A percentile compares a stretch with the other conserved stretches of the same genome.
Conservation (phyloP, 1,139 yeast species). For the Yamadazyma songkhlaensis region DNA sequence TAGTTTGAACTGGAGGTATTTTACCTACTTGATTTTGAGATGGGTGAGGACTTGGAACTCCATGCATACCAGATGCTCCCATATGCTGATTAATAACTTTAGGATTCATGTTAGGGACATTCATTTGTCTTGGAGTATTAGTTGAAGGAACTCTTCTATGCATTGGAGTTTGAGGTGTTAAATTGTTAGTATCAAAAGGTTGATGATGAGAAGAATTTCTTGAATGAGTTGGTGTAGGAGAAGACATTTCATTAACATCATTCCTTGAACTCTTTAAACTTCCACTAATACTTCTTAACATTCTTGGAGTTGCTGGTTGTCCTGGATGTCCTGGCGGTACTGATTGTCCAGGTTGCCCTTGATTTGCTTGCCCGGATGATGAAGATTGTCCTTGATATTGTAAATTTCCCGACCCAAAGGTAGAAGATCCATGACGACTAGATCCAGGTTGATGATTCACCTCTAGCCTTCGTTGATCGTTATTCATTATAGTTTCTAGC, state of each 20-base stretch:
- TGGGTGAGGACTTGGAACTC: constrained; percentile 5
- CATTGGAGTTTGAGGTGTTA: constrained; percentile 13
- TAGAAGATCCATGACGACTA: constrained; percentile 1
- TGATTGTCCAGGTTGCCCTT: background rate
- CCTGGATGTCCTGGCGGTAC: constrained; percentile 3
- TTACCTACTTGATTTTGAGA: constrained; percentile 1
- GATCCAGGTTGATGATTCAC: constrained; percentile 2
- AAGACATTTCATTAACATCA: constrained; percentile 17
- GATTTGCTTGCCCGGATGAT: background rate
- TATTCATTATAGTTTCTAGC: background rate
- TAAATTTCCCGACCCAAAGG: no score
- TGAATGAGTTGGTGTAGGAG: constrained; percentile 17
- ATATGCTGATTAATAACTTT: constrained; percentile 11
- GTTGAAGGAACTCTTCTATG: constrained; percentile 14
- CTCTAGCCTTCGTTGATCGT: constrained; percentile 3
- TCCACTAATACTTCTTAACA: constrained; percentile 59
- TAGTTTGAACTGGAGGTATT: constrained; percentile 1
- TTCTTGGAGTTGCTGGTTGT: constrained; percentile 77
- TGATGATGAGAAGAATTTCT: constrained; percentile 22
- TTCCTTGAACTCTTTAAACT: constrained; percentile 21
- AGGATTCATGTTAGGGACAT: constrained; percentile 11
- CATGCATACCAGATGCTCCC: constrained; percentile 3
- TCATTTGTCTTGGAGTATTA: constrained; percentile 5
- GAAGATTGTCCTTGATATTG: background rate
- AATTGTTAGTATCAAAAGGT: constrained; percentile 8